Base-by-base conservation (phyloP, 306 rosid species). In the Cucurbita ficifolia region DNA sequence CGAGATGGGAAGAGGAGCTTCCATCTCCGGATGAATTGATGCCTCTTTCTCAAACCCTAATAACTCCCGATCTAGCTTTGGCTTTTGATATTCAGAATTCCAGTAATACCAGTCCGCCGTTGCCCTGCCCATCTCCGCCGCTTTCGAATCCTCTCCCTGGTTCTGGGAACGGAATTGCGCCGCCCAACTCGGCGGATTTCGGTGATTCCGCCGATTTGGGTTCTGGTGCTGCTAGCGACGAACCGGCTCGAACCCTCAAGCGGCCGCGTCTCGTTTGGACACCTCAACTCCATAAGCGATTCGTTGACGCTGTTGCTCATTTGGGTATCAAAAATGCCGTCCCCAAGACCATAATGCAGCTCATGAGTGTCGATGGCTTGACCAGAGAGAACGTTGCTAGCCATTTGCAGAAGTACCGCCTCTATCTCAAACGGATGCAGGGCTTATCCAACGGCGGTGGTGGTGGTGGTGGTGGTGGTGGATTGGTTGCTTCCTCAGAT, bases 331-430 rank as follows among this genome's bases (percentile, higher is more conserved):
- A 93, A 81, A 94, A 90, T 78, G 98, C 98, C 6, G 98, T 94
- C 3, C 98, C 98, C 54, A 94, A 94, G 84, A 94, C 96, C 54
- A 94, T 94, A 89, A 94, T 94, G 98, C 98, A 94, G 97, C 92
- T 94, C 33, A 94, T 94, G 98, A 90, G 96, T 74, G 97, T 94
- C 5, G 98, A 94, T 18, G 98, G 98, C n/a, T 81, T 94, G 73
- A 94, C 98, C 10, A 54, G 98, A 5, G 98, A 94, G 73, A 94
- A 94, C 82, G 98, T 94, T 1, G 98, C 98, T 6, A 90, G 97
- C 70, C 98, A 94, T 83, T 69, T 94, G 76, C 98, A 94, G 69
- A 94, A 94, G 81, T 94, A 94, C 81, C 86, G 98, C 4, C 99
- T 94, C 51, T 94, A 94, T 63, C 88, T 90, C 63, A 94, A 94